Percentiles rank a stretch among this genome's conserved stretches.
These are phyloP conservation scores for Elsinoe perseae DNA, from an alignment of 2,329 filamentous ascomycete genomes.

Conservation along the genomic window DNA sequence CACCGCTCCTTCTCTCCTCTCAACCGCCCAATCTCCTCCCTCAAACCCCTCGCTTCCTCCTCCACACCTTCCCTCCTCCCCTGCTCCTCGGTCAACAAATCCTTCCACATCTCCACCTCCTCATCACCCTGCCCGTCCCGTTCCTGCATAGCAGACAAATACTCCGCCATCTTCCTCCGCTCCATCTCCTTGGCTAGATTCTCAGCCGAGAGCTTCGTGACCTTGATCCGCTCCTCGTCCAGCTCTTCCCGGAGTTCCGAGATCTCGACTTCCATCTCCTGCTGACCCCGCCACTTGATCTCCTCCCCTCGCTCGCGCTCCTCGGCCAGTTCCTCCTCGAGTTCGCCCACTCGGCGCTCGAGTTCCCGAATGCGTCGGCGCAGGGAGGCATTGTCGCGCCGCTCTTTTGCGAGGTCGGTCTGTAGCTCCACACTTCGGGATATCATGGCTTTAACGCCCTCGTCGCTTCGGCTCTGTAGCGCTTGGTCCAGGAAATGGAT, in stretches of 20 bases:
- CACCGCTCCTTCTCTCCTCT: constrained; percentile 35
- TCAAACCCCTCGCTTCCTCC: constrained; percentile 74
- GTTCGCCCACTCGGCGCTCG: constrained; percentile 65
- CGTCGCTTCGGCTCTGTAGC: constrained; percentile 85
- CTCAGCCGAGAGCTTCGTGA: constrained; percentile 74
- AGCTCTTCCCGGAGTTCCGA: constrained; percentile 75
- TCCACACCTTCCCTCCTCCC: constrained; percentile 82
- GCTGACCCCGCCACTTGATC: constrained; percentile 34
- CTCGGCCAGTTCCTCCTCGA: constrained; percentile 45
- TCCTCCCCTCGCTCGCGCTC: constrained; percentile 38
- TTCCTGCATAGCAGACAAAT: constrained; percentile 60
- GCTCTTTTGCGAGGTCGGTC: constrained; percentile 77
- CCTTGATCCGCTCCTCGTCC: constrained; percentile 73
- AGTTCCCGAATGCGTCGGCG: constrained; percentile 76
- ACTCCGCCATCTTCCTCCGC: constrained; percentile 76
- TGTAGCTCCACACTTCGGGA: constrained; percentile 94
- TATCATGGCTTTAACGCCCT: constrained; percentile 96
- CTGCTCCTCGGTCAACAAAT: constrained; percentile 86
- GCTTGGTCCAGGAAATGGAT: constrained; percentile 95
- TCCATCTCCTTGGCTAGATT: constrained; percentile 72
- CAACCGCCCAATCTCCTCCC: constrained; percentile 64
- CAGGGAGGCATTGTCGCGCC: constrained; percentile 81
- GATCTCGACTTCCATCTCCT: constrained; percentile 76
- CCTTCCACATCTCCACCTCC: constrained; percentile 78
- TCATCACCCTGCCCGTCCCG: constrained; percentile 33